Evolutionary conservation across 345 rosid genomes (phyloP), one percentile per base, ranked within the genome.

Genomic region (Linum lewisii): DNA sequence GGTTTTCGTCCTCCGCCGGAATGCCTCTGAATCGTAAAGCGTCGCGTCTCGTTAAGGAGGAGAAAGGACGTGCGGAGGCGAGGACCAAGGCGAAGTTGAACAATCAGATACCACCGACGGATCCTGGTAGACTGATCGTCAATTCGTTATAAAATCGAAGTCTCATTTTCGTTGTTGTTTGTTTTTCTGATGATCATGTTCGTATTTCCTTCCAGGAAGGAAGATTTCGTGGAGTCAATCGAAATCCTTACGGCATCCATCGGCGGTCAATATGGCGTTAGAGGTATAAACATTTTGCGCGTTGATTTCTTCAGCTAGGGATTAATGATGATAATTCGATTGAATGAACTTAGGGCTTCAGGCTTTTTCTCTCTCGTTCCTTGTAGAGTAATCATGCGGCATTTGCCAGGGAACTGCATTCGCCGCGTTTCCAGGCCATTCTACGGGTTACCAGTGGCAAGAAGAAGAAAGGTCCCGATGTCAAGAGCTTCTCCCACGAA

Each of bases 401-500:
- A 21, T 75, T 83, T 73, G 81, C 83, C 38, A 85, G 84, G 77
- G 92, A 87, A 77, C 72, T 88, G 63, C 94, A 82, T 61, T 89
- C 95, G 58, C 97, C 95, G 5, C 79, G 90, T 25, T 89, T 89
- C 68, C 95, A 84, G 69, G 97, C 96, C 36, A 79, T 93, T 34
- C 52, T 89, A 73, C 90, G 85, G 49, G 82, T 87, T 22, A 89
- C 99, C 0, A 84, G 92, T 71, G 90, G 95, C 58, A 75, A 95
- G 66, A 92, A 76, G 72, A 89, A 81, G 83, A 89, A 73, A 73
- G 75, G 83, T 49, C 83, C 86, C 38, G 95, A 89, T 16, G 80
- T 89, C 62, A 89, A 93, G 77, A 89, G 99, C 77, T 93, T 89
- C 79, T 93, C 99, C 66, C 97, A 89, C 26, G 96, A 93, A 71